Evolutionary conservation across 1,284 basidiomycete genomes (phyloP).

Genomic region (Xerocomus nothofagi): DNA sequence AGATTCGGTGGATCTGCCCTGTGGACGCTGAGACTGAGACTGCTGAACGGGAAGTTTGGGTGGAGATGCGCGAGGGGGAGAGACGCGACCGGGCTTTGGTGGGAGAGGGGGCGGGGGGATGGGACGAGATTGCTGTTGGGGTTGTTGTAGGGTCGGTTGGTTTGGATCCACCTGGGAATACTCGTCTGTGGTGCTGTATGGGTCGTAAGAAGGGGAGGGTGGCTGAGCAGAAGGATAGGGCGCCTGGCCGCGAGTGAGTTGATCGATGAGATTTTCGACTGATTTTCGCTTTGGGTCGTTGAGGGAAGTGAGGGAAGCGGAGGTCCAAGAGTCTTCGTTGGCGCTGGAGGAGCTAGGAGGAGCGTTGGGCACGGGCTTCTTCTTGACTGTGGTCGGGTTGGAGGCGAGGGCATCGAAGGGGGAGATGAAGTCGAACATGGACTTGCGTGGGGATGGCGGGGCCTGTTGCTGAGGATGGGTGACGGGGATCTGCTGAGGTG

Average conservation of each 20-base stretch:
- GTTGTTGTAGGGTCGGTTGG: conserved; percentile 39
- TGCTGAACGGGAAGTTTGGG: conserved; percentile 53
- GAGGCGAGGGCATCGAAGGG: conserved; percentile 73
- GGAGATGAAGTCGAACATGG: conserved; percentile 80
- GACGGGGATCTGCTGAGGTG: conserved; percentile 32
- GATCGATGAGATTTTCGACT: conserved; percentile 74
- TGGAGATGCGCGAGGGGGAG: conserved; percentile 64
- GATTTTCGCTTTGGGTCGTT: conserved; percentile 73
- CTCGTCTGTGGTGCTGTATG: conserved; percentile 45
- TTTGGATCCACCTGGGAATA: conserved; percentile 47
- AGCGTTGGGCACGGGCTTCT: conserved; percentile 57
- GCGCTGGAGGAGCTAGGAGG: conserved; percentile 43
- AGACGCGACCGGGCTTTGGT: conserved; percentile 49
- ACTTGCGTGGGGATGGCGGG: conserved; percentile 69
- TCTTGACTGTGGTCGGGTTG: conserved; percentile 49
- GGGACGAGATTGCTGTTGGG: conserved; percentile 29
- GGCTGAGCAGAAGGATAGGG: conserved; percentile 39
- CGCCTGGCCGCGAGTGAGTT: conserved; percentile 57
- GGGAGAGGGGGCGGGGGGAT: conserved; percentile 49
- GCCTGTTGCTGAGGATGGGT: conserved; percentile 44
- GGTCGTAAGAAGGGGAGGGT: conserved; percentile 42
- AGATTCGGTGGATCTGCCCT: conserved; percentile 44
- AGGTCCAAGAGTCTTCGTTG: conserved; percentile 57
- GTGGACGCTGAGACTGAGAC: conserved; percentile 42
- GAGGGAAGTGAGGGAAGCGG: conserved; percentile 39